phyloP scores from a whole-genome alignment of 768 basidiomycete genomes.

The Chalciporus pseudorubinellus region DNA sequence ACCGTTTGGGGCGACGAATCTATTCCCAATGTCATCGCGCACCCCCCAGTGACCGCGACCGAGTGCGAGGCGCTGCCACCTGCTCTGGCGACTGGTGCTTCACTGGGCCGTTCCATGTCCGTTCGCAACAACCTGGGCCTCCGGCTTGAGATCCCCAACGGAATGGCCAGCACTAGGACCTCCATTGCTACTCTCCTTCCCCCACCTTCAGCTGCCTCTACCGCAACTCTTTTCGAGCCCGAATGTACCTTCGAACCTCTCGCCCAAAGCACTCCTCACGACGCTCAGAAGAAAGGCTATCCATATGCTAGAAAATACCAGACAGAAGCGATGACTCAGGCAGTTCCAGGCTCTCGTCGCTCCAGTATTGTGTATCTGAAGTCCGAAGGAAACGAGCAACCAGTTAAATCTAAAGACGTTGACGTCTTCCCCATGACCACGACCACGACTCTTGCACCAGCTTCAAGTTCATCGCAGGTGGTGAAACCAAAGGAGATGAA shows the following conservation, averaged over 20 bases:
- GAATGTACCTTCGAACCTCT: slow-evolving; percentile 17
- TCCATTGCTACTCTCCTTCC: slow-evolving; percentile 46
- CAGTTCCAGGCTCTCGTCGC: slow-evolving; percentile 33
- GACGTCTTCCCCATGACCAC: slow-evolving; percentile 21
- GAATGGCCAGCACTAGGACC: slow-evolving; percentile 48
- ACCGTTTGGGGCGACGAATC: slow-evolving; percentile 47
- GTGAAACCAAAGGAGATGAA: slow-evolving; percentile 53
- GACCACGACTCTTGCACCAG: slow-evolving; percentile 40
- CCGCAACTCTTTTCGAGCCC: slow-evolving; percentile 57
- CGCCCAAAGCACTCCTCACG: slow-evolving; percentile 66
- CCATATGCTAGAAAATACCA: slow-evolving; percentile 16
- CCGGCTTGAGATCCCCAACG: slow-evolving; percentile 49
- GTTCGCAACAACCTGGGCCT: slow-evolving; percentile 45
- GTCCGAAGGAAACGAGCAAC: slow-evolving; percentile 44
- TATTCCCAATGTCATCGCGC: slow-evolving; percentile 29
- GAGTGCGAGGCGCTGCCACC: slow-evolving; percentile 33
- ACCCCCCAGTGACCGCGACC: slow-evolving; percentile 39
- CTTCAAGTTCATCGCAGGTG: slow-evolving; percentile 51
- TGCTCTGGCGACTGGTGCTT: slow-evolving; percentile 13
- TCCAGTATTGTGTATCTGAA: slow-evolving; percentile 67
- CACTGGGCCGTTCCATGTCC: slow-evolving; percentile 38
- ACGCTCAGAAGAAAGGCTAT: slow-evolving; percentile 33
- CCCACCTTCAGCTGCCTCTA: slow-evolving; percentile 57
- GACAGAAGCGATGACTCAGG: slow-evolving; percentile 21
- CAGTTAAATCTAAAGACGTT: neutral